phyloP scores from a whole-genome alignment of 768 basidiomycete genomes.

The Mycena filopes region DNA sequence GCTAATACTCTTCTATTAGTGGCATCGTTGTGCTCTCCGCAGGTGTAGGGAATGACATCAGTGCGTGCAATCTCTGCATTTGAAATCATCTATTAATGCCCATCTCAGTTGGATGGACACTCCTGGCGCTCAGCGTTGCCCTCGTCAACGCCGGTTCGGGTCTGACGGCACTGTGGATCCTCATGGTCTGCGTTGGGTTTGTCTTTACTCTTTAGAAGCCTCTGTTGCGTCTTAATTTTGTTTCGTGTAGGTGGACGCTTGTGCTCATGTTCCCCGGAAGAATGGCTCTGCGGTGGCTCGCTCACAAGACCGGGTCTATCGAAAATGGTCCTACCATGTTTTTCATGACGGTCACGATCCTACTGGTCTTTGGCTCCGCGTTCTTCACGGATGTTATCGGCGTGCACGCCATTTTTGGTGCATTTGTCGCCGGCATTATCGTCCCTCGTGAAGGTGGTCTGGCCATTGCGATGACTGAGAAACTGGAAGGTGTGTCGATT shows the following conservation, averaged over 20 bases:
- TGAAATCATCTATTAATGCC: neutral
- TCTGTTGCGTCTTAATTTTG: no score
- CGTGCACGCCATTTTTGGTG: conserved; percentile 92
- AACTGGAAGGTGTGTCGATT: conserved; percentile 98
- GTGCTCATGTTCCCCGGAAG: conserved; percentile 79
- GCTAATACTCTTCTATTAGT: no score
- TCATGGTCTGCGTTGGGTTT: conserved; percentile 83
- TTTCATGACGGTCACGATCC: conserved; percentile 88
- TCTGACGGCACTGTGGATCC: conserved; percentile 84
- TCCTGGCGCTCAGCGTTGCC: conserved; percentile 91
- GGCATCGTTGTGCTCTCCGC: conserved; percentile 94
- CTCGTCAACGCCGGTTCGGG: conserved; percentile 91
- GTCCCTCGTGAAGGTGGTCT: conserved; percentile 92
- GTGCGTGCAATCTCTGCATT: conserved; percentile 41
- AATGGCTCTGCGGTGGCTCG: conserved; percentile 73
- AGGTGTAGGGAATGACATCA: conserved; percentile 89
- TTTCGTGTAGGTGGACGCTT: conserved; percentile 83
- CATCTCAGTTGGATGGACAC: conserved; percentile 76
- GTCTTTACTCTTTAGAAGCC: no score
- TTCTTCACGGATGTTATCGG: conserved; percentile 96
- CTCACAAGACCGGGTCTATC: conserved; percentile 79
- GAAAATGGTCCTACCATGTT: conserved; percentile 87
- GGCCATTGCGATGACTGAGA: conserved; percentile 88
- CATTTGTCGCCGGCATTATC: conserved; percentile 83
- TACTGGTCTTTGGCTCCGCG: conserved; percentile 85